Conservation (phyloP, 2,329 filamentous ascomycete genomes). For the Ophiosphaerella narmari region DNA sequence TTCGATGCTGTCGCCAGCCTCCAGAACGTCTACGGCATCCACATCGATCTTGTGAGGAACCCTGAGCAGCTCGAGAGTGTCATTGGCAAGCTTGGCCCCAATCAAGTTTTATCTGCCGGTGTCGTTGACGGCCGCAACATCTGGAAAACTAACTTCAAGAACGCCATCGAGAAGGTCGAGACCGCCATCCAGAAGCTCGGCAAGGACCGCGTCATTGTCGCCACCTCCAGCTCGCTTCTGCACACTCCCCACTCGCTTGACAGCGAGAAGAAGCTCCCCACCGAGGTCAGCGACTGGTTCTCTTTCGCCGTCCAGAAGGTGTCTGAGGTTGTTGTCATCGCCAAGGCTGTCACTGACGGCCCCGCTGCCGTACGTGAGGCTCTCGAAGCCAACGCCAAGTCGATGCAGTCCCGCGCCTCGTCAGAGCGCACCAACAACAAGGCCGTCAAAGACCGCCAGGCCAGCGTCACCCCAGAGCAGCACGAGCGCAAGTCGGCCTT, state of each 20-base stretch:
- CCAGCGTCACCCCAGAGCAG: conserved; percentile 79
- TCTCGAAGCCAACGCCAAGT: conserved; percentile 97
- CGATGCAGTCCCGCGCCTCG: conserved; percentile 84
- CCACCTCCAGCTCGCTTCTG: conserved; percentile 95
- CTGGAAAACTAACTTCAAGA: conserved; percentile 99
- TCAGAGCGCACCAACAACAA: conserved; percentile 97
- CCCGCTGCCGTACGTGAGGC: conserved; percentile 82
- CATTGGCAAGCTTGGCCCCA: conserved; percentile 78
- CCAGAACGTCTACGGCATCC: conserved; percentile 77
- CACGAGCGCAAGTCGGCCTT: conserved; percentile 95
- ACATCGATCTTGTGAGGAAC: conserved; percentile 96
- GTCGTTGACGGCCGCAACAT: conserved; percentile 99
- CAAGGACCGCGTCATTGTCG: conserved; percentile 95
- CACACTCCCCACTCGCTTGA: conserved; percentile 98
- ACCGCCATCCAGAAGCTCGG: conserved; percentile 91
- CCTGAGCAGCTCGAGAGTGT: conserved; percentile 95
- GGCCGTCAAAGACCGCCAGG: conserved; percentile 94
- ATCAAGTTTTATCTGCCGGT: conserved; percentile 91
- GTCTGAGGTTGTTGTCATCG: conserved; percentile 85
- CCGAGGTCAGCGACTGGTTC: conserved; percentile 97
- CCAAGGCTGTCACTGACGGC: conserved; percentile 95
- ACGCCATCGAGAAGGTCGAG: conserved; percentile 89
- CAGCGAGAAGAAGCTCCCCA: conserved; percentile 97
- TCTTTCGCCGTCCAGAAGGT: conserved; percentile 97
- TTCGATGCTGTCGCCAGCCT: conserved; percentile 81